phyloP scores from a whole-genome alignment of 345 rosid genomes.

The Odontarrhena argentea region DNA sequence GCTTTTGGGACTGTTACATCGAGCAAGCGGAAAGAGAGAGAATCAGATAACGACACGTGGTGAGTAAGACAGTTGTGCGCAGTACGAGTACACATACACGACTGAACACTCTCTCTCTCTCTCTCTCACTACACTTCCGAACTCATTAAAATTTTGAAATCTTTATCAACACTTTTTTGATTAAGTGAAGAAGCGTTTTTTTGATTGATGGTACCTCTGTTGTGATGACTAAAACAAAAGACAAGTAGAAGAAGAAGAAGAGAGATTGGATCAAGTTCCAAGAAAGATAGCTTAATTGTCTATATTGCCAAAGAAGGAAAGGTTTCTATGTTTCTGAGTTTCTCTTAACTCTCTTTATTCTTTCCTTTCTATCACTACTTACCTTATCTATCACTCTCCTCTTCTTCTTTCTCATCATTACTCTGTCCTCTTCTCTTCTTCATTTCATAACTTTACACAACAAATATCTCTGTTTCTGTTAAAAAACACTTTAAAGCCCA shows the following conservation, averaged over 20 bases:
- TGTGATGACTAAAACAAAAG: conserved; percentile 17
- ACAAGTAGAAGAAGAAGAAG: conserved; percentile 29
- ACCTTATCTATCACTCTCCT: conserved; percentile 11
- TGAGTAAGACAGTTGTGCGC: conserved; percentile 34
- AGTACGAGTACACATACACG: conserved; percentile 34
- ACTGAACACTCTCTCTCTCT: conserved; percentile 20
- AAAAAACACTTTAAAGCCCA: conserved; percentile 7
- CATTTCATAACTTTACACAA: neutral
- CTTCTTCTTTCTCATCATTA: conserved; percentile 23
- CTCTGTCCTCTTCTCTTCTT: neutral
- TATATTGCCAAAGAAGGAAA: conserved; percentile 32
- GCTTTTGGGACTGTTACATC: conserved; percentile 36
- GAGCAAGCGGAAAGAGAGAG: conserved; percentile 11
- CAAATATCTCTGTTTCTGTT: neutral
- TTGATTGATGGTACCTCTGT: conserved; percentile 28
- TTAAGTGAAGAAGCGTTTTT: neutral
- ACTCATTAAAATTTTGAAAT: conserved; percentile 31
- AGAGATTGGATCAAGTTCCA: conserved; percentile 36
- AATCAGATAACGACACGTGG: conserved; percentile 36
- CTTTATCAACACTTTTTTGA: neutral
- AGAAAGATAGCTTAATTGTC: neutral
- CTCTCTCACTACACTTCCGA: neutral
- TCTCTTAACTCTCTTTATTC: conserved; percentile 24
- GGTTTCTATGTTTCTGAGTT: conserved; percentile 37
- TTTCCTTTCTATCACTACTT: conserved; percentile 38